These are phyloP conservation scores for Amanita muscaria DNA, from an alignment of 768 basidiomycete genomes.

Conservation along the genomic window DNA sequence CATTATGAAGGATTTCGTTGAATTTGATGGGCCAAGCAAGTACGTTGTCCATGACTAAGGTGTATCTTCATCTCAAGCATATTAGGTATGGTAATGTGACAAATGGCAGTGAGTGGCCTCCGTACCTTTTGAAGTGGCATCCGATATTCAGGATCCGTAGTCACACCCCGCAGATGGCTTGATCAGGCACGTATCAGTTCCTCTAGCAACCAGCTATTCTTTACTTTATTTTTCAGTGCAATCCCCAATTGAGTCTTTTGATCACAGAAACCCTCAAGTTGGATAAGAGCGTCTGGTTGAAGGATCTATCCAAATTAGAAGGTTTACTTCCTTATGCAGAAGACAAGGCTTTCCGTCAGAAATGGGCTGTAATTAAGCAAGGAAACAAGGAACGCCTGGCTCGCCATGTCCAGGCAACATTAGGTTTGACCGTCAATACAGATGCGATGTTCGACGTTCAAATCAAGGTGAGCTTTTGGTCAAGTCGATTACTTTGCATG, in stretches of 20 bases:
- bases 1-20: slow-evolving; percentile 87
- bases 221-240: slow-evolving; percentile 46
- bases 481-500: not conserved
- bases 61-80: not conserved
- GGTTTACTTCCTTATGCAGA: slow-evolving; percentile 67
- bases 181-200: slow-evolving; percentile 43
- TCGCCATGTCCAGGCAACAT: slow-evolving; percentile 56
- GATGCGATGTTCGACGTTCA: slow-evolving; percentile 87
- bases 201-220: not conserved
- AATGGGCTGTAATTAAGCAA: slow-evolving; percentile 82
- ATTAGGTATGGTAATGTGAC: slow-evolving; percentile 80
- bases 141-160: too few species aligned
- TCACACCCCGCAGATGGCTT: slow-evolving; percentile 91
- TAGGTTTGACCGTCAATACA: slow-evolving; percentile 67
- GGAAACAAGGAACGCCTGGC: slow-evolving; percentile 89
- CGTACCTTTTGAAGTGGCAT: not conserved
- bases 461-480: slow-evolving; percentile 48
- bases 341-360: slow-evolving; percentile 62
- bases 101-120: slow-evolving; percentile 68
- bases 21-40: slow-evolving; percentile 84
- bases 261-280: slow-evolving; percentile 76
- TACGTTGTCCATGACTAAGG: slow-evolving; percentile 22
- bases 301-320: slow-evolving; percentile 70
- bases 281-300: slow-evolving; percentile 75
- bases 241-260: slow-evolving; percentile 77